These are phyloP conservation scores for Candida vartiovaarae DNA, from an alignment of 805 yeast genomes.

Conservation along the genomic window DNA sequence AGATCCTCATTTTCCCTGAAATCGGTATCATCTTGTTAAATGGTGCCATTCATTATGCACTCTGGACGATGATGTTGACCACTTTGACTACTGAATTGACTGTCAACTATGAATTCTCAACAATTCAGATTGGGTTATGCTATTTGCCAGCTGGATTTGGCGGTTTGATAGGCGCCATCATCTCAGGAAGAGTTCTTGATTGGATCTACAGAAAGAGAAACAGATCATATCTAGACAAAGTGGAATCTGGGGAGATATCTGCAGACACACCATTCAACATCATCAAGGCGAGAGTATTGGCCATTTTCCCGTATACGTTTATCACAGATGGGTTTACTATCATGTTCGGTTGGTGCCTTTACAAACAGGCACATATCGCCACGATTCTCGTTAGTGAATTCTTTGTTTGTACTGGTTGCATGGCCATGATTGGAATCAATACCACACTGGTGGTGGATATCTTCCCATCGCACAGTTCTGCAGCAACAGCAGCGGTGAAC, in stretches of 20 bases:
- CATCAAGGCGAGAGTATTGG: conserved; percentile 46
- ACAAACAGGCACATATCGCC: conserved; percentile 21
- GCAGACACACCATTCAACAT: conserved; percentile 39
- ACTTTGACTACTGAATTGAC: conserved; percentile 52
- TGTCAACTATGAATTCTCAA: conserved; percentile 40
- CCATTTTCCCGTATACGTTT: conserved; percentile 36
- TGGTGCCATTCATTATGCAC: conserved; percentile 54
- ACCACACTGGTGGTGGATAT: conserved; percentile 72
- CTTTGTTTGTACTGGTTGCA: conserved; percentile 49
- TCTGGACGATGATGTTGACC: conserved; percentile 66
- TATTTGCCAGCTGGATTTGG: conserved; percentile 72
- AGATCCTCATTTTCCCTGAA: conserved; percentile 36
- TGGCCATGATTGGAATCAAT: conserved; percentile 49
- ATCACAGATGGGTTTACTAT: conserved; percentile 36
- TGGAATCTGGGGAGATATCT: conserved; percentile 16
- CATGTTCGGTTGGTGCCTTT: conserved; percentile 71
- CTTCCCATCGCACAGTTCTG: conserved; percentile 61
- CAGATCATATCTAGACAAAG: conserved; percentile 13
- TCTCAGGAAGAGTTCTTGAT: conserved; percentile 52
- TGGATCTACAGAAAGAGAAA: conserved; percentile 27
- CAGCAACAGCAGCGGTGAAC: conserved; percentile 69
- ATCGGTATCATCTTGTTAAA: conserved; percentile 47
- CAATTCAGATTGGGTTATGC: conserved; percentile 58
- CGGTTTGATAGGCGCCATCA: conserved; percentile 52
- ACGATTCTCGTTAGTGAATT: conserved; percentile 42